A percentile compares a stretch with the other conserved stretches of the same genome.
Evolutionary conservation across 2,329 filamentous ascomycete genomes (phyloP).

Genomic region (Talaromyces sp.): DNA sequence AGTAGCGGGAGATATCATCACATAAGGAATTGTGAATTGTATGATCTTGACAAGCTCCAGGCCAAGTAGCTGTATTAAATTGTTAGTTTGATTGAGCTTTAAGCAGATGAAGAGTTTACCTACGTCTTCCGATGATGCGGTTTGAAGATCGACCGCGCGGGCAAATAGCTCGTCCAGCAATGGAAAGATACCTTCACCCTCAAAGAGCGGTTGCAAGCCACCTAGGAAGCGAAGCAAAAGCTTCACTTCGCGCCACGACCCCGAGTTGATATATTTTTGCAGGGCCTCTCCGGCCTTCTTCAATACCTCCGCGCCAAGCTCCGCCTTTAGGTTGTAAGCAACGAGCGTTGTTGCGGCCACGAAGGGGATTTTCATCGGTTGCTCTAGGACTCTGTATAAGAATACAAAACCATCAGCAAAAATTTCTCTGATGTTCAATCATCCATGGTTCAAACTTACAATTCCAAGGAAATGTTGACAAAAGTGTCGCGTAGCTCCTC

Average conservation of each 20-base stretch:
- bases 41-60: slow-evolving; percentile 96
- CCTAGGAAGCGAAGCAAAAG: slow-evolving; percentile 84
- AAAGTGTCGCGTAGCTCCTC: slow-evolving; percentile 74
- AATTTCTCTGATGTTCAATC: neutral
- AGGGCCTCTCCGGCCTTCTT: slow-evolving; percentile 61
- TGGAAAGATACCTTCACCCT: slow-evolving; percentile 82
- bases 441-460: slow-evolving; percentile 53
- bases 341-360: slow-evolving; percentile 80
- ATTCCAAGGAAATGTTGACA: slow-evolving; percentile 71
- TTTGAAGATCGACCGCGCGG: slow-evolving; percentile 90
- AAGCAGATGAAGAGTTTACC: slow-evolving; percentile 40
- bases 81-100: slow-evolving; percentile 15
- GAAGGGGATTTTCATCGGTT: slow-evolving; percentile 97
- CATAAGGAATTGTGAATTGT: slow-evolving; percentile 88
- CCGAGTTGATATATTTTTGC: slow-evolving; percentile 69
- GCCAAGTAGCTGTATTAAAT: slow-evolving; percentile 56
- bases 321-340: slow-evolving; percentile 75
- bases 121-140: slow-evolving; percentile 88
- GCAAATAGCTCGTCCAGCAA: slow-evolving; percentile 88
- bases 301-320: slow-evolving; percentile 73
- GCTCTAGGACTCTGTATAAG: slow-evolving; percentile 67
- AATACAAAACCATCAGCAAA: slow-evolving; percentile 3
- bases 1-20: slow-evolving; percentile 72
- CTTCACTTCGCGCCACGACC: slow-evolving; percentile 90
- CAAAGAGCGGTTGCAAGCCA: slow-evolving; percentile 78